A percentile compares a stretch with the other conserved stretches of the same genome.
These are phyloP conservation scores for Geotrichum histeridarum DNA, from an alignment of 1,139 yeast species.

Conservation along the genomic window DNA sequence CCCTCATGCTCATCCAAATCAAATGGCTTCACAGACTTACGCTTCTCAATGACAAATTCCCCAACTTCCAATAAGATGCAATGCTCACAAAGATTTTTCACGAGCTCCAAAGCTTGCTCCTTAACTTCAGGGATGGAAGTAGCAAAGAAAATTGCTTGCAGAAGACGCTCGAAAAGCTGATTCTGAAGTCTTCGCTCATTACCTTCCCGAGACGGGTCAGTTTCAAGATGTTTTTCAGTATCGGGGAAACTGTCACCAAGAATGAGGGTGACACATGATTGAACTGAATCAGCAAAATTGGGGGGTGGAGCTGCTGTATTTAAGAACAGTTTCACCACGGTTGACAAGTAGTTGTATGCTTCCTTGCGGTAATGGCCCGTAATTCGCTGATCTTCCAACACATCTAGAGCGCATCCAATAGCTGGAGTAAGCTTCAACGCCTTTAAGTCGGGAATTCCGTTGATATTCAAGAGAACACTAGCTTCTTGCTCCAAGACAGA, in stretches of 20 bases:
- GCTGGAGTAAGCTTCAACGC: conserved; percentile 82
- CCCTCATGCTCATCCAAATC: conserved; percentile 80
- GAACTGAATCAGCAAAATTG: conserved; percentile 46
- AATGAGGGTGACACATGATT: conserved; percentile 47
- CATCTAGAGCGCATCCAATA: conserved; percentile 59
- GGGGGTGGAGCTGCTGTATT: conserved; percentile 62
- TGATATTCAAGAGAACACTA: conserved; percentile 61
- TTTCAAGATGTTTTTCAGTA: conserved; percentile 28
- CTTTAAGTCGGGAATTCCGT: conserved; percentile 58
- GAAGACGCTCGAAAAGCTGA: conserved; percentile 48
- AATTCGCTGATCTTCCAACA: conserved; percentile 62
- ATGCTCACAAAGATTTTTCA: conserved; percentile 70
- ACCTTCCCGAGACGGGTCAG: conserved; percentile 39
- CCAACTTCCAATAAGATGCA: conserved; percentile 73
- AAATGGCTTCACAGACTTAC: conserved; percentile 66
- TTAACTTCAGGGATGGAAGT: conserved; percentile 70
- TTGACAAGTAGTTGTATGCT: conserved; percentile 68
- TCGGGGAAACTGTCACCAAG: conserved; percentile 46
- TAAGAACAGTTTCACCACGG: conserved; percentile 63
- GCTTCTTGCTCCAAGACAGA: conserved; percentile 63
- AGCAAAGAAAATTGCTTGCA: conserved; percentile 70
- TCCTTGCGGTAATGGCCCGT: conserved; percentile 65
- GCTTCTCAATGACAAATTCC: conserved; percentile 63
- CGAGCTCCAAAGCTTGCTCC: conserved; percentile 58
- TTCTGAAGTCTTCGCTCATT: conserved; percentile 56